phyloP scores from a whole-genome alignment of 805 yeast species.

The Cyberlindnera japonica region DNA sequence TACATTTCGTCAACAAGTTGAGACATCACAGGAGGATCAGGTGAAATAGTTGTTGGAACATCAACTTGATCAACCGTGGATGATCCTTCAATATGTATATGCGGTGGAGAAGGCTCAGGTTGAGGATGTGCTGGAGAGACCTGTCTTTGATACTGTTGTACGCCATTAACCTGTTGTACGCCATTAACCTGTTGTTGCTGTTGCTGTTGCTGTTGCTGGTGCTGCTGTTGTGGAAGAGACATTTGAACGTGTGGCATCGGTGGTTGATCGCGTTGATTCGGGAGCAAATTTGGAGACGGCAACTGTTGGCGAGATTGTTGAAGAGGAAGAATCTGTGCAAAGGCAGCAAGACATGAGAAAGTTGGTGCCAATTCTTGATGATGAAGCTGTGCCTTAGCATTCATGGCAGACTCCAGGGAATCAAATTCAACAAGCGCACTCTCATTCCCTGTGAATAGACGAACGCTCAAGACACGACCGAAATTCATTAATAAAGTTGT shows the following conservation, averaged over 20 bases:
- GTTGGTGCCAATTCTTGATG: constrained; percentile 84
- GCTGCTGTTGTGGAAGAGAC: constrained; percentile 24
- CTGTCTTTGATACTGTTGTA: constrained; percentile 6
- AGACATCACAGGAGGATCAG: constrained; percentile 21
- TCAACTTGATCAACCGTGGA: constrained; percentile 2
- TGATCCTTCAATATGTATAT: constrained; percentile 10
- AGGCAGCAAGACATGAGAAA: constrained; percentile 69
- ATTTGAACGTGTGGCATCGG: constrained; percentile 1
- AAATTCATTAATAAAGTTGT: constrained; percentile 57
- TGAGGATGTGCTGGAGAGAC: background rate
- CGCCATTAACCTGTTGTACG: constrained; percentile 7
- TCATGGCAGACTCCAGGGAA: constrained; percentile 69
- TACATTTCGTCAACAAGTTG: constrained; percentile 30
- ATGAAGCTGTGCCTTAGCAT: constrained; percentile 71
- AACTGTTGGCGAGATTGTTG: constrained; percentile 16
- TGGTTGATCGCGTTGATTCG: constrained; percentile 9
- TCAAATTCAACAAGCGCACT: constrained; percentile 71
- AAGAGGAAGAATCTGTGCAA: constrained; percentile 63
- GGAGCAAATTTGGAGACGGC: constrained; percentile 15
- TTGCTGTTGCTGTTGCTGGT: constrained; percentile 17
- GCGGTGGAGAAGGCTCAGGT: constrained; percentile 15
- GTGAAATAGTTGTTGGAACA: constrained; percentile 14
- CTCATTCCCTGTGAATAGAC: constrained; percentile 49
- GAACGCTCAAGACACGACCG: constrained; percentile 58
- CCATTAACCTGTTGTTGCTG: constrained; percentile 5